Base-by-base conservation (phyloP, 257 asterid species). In the Buddleja alternifolia region DNA sequence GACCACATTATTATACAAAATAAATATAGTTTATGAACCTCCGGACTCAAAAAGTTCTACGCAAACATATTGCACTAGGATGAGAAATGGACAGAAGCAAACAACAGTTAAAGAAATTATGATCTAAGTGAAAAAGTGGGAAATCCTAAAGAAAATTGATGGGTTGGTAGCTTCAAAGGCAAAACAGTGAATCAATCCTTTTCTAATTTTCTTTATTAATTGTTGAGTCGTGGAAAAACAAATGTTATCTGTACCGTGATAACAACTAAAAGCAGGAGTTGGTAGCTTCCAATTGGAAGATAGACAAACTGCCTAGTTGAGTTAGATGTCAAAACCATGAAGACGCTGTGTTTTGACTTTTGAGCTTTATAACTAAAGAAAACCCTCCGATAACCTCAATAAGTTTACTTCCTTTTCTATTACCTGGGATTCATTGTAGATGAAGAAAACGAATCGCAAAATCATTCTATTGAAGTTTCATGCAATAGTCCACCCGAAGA, bases 381-480 rank as follows among this genome's bases (percentile, higher is more conserved):
- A 41, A 10, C 40, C 17, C 23, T 10, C 9, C 37, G 41, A 23
- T 23, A 10, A 15, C 60, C 34, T 51, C 7, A 25, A 12, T 37
- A 36, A 21, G 63, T 20, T 40, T 24, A 60, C 46, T 37, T 14
- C 54, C 60, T 8, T 60, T 45, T 41, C 63, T 56, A 32, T n/a
- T 16, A 24, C 39, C 57, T 36, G 39, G 24, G 16, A 16, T 51
- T 23, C 10, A 32, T 53, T 45, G 19, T 36, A 1, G 20, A 34
- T 45, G 16, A 71, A 52, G 58, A 36, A 16, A 68, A 44, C 29
- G 12, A 25, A 45, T 12, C 14, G 10, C 37, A 63, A 62, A 51
- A 1, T 12, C 34, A 50, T 34, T 10, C 53, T 7, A 36, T 17
- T 19, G 12, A 40, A 23, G 39, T 40, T 67, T 70, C 4, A 9